Evolutionary conservation across 257 asterid species (phyloP).

Genomic region (Solanum medicagineum): DNA sequence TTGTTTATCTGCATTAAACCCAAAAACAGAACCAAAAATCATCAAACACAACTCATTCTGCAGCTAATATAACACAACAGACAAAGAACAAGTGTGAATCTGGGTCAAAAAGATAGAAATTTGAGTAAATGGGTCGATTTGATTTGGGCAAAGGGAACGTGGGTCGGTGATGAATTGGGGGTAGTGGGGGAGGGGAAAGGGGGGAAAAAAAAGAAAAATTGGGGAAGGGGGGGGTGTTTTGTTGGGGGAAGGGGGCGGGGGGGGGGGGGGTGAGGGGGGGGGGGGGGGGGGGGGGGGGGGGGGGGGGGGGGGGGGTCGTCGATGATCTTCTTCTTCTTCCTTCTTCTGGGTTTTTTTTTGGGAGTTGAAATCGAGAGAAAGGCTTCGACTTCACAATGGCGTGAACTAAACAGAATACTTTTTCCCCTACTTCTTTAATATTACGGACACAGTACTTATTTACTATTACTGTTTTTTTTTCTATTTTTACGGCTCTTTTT

Average conservation of each 20-base stretch:
- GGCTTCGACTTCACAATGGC: not conserved
- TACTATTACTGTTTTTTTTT: not conserved
- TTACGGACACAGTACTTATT: not conserved
- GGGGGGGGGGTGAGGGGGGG: not conserved
- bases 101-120: not conserved
- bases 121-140: not conserved
- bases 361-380: conserved; percentile 9
- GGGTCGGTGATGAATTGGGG: not conserved
- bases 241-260: too few species aligned
- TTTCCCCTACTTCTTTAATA: not conserved
- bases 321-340: not conserved
- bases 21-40: not conserved
- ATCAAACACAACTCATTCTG: not conserved
- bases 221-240: not conserved
- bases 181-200: not conserved
- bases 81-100: not conserved
- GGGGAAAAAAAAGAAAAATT: too few species aligned
- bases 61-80: not conserved
- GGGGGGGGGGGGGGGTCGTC: not conserved
- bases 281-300: not conserved
- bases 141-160: not conserved
- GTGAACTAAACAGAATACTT: not conserved
- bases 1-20: conserved; percentile 1
- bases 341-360: not conserved
- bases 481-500: not conserved